Conservation (phyloP, 805 yeast species). For the Monosporozyma yasuniensis region DNA sequence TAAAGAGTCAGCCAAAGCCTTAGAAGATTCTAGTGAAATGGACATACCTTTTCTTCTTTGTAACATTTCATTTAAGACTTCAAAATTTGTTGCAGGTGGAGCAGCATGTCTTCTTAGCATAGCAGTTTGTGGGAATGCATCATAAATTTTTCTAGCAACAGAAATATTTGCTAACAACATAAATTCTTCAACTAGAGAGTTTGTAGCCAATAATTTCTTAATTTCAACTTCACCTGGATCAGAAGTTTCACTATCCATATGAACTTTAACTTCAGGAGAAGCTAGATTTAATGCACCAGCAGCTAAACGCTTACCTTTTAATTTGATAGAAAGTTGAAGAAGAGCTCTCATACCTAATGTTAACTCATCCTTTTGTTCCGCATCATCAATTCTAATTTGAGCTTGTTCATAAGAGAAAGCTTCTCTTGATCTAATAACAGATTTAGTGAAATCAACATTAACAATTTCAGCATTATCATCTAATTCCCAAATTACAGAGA, state of each 20-base stretch:
- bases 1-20: slow-evolving; percentile 85
- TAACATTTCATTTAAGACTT: slow-evolving; percentile 78
- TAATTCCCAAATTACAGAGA: slow-evolving; percentile 92
- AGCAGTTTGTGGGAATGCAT: slow-evolving; percentile 94
- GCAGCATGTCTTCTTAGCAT: slow-evolving; percentile 96
- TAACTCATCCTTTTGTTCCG: slow-evolving; percentile 63
- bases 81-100: slow-evolving; percentile 95
- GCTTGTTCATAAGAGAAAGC: slow-evolving; percentile 95
- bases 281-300: slow-evolving; percentile 96
- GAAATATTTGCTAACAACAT: slow-evolving; percentile 96
- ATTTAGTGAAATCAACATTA: slow-evolving; percentile 69
- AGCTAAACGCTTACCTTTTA: slow-evolving; percentile 77
- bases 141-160: slow-evolving; percentile 87
- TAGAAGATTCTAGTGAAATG: slow-evolving; percentile 75
- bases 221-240: slow-evolving; percentile 95
- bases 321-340: slow-evolving; percentile 66
- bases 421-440: slow-evolving; percentile 82
- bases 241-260: slow-evolving; percentile 92
- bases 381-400: slow-evolving; percentile 82
- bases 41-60: slow-evolving; percentile 68
- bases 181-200: slow-evolving; percentile 94
- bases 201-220: slow-evolving; percentile 79
- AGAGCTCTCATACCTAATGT: slow-evolving; percentile 85
- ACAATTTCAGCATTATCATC: slow-evolving; percentile 81
- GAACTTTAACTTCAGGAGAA: slow-evolving; percentile 95